phyloP scores from a whole-genome alignment of 257 asterid species.

The Perilla frutescens region DNA sequence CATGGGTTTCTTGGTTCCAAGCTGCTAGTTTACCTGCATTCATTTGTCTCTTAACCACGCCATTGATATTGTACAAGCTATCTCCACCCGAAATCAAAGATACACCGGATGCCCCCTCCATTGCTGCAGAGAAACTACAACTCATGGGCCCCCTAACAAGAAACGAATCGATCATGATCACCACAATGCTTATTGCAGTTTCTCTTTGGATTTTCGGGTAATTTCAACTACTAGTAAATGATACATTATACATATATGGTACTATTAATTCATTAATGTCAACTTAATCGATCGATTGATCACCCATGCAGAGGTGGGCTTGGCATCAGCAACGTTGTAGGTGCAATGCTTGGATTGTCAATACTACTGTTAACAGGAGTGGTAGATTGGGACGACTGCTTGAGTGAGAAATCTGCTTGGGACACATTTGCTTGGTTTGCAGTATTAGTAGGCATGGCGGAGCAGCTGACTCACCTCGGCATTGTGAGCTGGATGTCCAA shows the following conservation, averaged over 20 bases:
- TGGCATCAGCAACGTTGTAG: constrained; percentile 72
- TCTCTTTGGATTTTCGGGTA: constrained; percentile 81
- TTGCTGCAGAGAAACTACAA: constrained; percentile 67
- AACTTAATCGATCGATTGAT: no score
- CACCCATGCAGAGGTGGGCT: constrained; percentile 48
- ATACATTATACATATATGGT: no score
- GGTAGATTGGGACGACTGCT: constrained; percentile 79
- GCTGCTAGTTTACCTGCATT: constrained; percentile 83
- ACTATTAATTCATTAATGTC: no score
- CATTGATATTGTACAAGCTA: constrained; percentile 66
- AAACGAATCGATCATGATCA: constrained; percentile 71
- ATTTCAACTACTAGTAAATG: no score
- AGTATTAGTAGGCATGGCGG: constrained; percentile 78
- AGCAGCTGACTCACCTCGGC: constrained; percentile 72
- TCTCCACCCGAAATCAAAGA: constrained; percentile 84
- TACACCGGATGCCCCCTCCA: constrained; percentile 83
- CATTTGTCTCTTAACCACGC: constrained; percentile 67
- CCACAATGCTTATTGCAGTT: constrained; percentile 82
- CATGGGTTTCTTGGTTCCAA: constrained; percentile 84
- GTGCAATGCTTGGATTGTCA: constrained; percentile 85
- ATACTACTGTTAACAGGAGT: constrained; percentile 72
- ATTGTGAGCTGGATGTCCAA: constrained; percentile 75
- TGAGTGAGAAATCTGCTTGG: constrained; percentile 87
- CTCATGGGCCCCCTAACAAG: constrained; percentile 73
- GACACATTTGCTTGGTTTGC: constrained; percentile 88